phyloP scores from a whole-genome alignment of 164 flowering plant genomes.

The Nymphaea colorata region DNA sequence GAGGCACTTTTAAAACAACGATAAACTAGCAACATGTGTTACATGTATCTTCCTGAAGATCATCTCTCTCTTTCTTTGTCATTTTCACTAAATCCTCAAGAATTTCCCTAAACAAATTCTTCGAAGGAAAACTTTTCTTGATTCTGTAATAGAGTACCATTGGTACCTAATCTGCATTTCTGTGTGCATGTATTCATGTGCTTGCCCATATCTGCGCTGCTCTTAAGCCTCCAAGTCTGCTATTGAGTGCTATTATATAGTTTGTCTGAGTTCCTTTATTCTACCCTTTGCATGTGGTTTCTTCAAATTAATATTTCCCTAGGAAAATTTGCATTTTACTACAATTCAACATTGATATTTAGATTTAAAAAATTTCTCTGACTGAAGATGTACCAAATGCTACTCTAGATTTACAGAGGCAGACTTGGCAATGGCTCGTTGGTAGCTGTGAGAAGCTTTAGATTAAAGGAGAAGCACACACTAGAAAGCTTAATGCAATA shows the following conservation, averaged over 20 bases:
- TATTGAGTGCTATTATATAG: not conserved
- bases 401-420: conserved; percentile 62
- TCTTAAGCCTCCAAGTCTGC: too few relatives aligned
- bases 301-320: not conserved
- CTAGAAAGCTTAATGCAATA: conserved; percentile 40
- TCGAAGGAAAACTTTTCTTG: too few relatives aligned
- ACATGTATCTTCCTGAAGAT: too few relatives aligned
- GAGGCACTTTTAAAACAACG: too few relatives aligned
- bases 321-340: not conserved
- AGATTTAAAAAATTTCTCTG: not conserved
- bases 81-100: too few relatives aligned
- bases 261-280: not conserved
- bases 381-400: conserved; percentile 1
- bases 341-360: not conserved
- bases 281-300: not conserved
- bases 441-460: conserved; percentile 47
- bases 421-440: conserved; percentile 53
- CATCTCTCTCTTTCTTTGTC: too few relatives aligned
- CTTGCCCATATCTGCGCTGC: too few relatives aligned
- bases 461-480: conserved; percentile 41
- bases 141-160: too few relatives aligned
- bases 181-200: too few relatives aligned
- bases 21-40: too few relatives aligned
- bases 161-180: too few relatives aligned
- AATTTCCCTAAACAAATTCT: too few relatives aligned